phyloP scores from a whole-genome alignment of 2,329 filamentous ascomycete species.

The Zopfia rhizophila region DNA sequence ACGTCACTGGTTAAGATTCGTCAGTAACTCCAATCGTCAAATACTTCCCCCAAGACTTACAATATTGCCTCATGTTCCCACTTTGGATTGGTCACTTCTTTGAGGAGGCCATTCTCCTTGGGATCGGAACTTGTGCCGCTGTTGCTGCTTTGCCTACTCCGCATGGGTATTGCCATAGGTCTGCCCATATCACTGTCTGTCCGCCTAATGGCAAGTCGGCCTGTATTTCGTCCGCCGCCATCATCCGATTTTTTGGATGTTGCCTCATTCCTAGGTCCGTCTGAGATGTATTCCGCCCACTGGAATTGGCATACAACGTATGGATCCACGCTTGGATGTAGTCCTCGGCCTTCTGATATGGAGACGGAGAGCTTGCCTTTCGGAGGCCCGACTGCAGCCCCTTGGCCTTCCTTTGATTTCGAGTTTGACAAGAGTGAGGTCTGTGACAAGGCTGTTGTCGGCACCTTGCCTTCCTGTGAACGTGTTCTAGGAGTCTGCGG shows the following conservation, averaged over 20 bases:
- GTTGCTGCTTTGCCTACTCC: conserved; percentile 94
- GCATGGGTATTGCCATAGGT: conserved; percentile 95
- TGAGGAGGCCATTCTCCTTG: conserved; percentile 65
- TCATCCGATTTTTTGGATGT: conserved; percentile 54
- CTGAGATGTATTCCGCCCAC: conserved; percentile 94
- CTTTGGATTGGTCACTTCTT: conserved; percentile 81
- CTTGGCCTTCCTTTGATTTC: conserved; percentile 46
- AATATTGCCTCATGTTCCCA: conserved; percentile 97
- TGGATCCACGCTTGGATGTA: conserved; percentile 85
- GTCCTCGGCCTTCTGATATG: conserved; percentile 83
- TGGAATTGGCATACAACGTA: conserved; percentile 98
- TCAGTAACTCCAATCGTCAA: conserved; percentile 28
- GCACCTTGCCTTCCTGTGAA: conserved; percentile 69
- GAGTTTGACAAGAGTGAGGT: conserved; percentile 59
- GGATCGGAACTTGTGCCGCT: conserved; percentile 77
- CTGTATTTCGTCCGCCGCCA: conserved; percentile 27
- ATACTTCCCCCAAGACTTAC: conserved; percentile 66
- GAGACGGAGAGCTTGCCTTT: conserved; percentile 92
- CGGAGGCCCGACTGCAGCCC: conserved; percentile 73
- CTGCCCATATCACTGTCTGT: conserved; percentile 84
- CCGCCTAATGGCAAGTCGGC: conserved; percentile 65
- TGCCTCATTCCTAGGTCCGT: conserved; percentile 75
- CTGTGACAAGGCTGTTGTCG: conserved; percentile 59
- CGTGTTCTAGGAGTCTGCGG: conserved; percentile 89
- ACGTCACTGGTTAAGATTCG: conserved; percentile 75